Evolutionary conservation across 2,329 filamentous ascomycete genomes (phyloP).

Genomic region (Xylaria hypoxylon): DNA sequence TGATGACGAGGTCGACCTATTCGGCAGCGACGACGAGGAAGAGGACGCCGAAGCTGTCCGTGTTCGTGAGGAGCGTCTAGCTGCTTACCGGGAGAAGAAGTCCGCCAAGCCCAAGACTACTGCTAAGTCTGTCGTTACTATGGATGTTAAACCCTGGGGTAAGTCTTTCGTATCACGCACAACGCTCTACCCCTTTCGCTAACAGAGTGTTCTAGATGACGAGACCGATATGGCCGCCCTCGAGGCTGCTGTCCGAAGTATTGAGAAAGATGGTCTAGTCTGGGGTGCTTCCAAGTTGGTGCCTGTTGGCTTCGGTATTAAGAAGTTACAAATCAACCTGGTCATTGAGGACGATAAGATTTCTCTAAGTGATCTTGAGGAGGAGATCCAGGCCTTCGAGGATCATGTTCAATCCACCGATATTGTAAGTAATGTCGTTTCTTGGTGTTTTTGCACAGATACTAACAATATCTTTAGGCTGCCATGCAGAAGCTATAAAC

Average conservation of each 20-base stretch:
- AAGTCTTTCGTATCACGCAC: constrained; percentile 54
- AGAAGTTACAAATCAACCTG: constrained; percentile 98
- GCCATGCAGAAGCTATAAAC: constrained; percentile 94
- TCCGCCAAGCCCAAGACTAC: constrained; percentile 88
- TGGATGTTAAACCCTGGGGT: constrained; percentile 99
- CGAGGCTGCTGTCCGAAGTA: constrained; percentile 81
- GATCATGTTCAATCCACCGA: constrained; percentile 97
- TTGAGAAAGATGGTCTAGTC: constrained; percentile 92
- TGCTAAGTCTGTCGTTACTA: constrained; percentile 94
- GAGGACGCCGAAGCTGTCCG: constrained; percentile 88
- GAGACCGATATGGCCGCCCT: constrained; percentile 91
- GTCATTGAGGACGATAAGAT: constrained; percentile 98
- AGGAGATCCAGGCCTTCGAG: constrained; percentile 84
- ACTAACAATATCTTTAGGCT: constrained; percentile 53
- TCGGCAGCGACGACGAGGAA: constrained; percentile 93
- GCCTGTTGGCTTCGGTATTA: constrained; percentile 95
- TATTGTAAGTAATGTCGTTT: constrained; percentile 64
- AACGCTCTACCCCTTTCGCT: background rate
- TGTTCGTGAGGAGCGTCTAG: constrained; percentile 88
- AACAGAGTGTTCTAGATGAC: constrained; percentile 69
- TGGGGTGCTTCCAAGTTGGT: constrained; percentile 95
- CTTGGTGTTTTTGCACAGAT: background rate
- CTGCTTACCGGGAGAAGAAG: constrained; percentile 98
- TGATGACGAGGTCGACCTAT: constrained; percentile 91
- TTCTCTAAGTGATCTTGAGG: constrained; percentile 86